These are phyloP conservation scores for Neltuma alba DNA, from an alignment of 306 rosid genomes.

Conservation along the genomic window DNA sequence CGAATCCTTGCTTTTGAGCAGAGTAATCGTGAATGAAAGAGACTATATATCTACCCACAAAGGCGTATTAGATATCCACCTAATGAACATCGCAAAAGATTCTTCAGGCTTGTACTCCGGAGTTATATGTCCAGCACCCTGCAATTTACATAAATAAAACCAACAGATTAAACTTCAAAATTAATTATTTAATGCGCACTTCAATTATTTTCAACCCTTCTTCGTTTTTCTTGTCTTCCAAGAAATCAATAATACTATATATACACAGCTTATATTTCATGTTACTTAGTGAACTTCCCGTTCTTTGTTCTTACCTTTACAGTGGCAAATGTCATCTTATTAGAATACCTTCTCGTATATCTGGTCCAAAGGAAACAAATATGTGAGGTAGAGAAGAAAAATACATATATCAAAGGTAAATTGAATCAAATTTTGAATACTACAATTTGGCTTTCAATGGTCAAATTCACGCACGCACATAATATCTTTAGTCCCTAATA, in stretches of 20 bases:
- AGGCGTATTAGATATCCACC: not conserved
- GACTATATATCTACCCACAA: not conserved
- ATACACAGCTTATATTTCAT: not conserved
- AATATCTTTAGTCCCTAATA: no score
- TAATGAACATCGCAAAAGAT: not conserved
- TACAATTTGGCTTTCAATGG: not conserved
- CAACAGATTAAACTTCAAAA: not conserved
- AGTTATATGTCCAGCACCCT: not conserved
- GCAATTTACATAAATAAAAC: not conserved
- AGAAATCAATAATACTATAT: no score
- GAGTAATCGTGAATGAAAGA: not conserved
- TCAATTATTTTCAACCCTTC: not conserved
- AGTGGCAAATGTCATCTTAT: constrained; percentile 6
- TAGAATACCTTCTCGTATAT: not conserved
- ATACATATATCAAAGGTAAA: not conserved
- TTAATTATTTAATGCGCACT: not conserved
- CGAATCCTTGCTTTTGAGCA: not conserved
- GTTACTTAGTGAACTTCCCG: no score
- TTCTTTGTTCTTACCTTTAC: not conserved
- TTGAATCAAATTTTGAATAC: not conserved
- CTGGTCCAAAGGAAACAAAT: not conserved
- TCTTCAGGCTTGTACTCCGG: not conserved
- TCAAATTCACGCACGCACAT: no score
- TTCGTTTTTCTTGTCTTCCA: not conserved
- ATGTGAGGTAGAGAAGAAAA: not conserved